These are phyloP conservation scores for Solanum dulcamara DNA, from an alignment of 257 asterid genomes.

Conservation along the genomic window DNA sequence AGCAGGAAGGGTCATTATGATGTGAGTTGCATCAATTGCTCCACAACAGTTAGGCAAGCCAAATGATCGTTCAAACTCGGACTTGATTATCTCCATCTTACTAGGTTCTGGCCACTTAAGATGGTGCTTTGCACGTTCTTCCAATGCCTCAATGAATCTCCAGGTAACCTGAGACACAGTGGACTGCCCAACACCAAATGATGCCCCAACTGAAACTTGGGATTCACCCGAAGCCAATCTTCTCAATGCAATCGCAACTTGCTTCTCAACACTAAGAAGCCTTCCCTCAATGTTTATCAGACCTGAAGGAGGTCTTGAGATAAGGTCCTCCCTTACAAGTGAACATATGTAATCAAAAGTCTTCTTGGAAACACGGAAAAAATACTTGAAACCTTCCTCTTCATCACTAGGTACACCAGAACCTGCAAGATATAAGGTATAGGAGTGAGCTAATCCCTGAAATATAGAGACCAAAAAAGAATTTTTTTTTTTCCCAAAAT, in stretches of 20 bases:
- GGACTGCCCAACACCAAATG: conserved; percentile 95
- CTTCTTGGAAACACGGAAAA: conserved; percentile 72
- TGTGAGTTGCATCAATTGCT: conserved; percentile 81
- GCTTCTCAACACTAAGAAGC: conserved; percentile 95
- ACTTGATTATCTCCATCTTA: conserved; percentile 38
- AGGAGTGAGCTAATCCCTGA: not conserved
- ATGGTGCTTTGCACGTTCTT: conserved; percentile 88
- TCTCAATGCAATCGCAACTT: conserved; percentile 87
- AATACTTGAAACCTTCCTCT: conserved; percentile 75
- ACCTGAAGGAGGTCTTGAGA: conserved; percentile 96
- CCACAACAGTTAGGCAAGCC: conserved; percentile 95
- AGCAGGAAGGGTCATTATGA: conserved; percentile 90
- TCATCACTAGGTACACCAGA: conserved; percentile 42
- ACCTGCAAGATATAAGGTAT: conserved; percentile 17
- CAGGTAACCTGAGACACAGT: conserved; percentile 97
- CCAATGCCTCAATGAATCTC: conserved; percentile 91
- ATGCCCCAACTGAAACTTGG: conserved; percentile 91
- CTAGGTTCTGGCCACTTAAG: conserved; percentile 69
- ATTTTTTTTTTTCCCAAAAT: too few relatives aligned
- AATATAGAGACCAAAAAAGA: not conserved
- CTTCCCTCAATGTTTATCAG: conserved; percentile 94
- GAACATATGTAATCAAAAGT: conserved; percentile 82
- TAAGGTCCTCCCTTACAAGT: conserved; percentile 83
- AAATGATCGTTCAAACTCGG: conserved; percentile 40
- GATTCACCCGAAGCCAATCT: conserved; percentile 96